A percentile compares a stretch with the other conserved stretches of the same genome.
These are phyloP conservation scores for Chrysanthemum seticuspe DNA, from an alignment of 129 eudicot genomes.

Conservation along the genomic window DNA sequence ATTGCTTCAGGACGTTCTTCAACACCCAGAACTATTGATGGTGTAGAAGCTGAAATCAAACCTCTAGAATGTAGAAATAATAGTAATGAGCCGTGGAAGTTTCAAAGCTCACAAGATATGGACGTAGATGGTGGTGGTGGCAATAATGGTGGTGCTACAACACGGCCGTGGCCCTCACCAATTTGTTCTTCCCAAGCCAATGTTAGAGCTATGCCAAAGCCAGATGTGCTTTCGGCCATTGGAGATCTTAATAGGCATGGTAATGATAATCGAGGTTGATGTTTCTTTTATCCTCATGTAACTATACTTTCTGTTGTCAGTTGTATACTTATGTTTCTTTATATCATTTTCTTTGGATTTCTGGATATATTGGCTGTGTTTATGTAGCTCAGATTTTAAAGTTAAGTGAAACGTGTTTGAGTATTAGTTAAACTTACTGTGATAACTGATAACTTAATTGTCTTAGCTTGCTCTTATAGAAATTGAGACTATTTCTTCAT, in stretches of 20 bases:
- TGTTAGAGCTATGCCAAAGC: constrained; percentile 28
- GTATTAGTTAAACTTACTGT: background rate
- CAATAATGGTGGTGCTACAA: background rate
- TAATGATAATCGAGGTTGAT: constrained; percentile 27
- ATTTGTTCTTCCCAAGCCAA: constrained; percentile 30
- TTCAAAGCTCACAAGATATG: constrained; percentile 46
- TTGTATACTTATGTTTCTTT: background rate
- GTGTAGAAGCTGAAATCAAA: constrained; percentile 48
- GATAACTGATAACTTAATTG: background rate
- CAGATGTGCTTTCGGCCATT: constrained; percentile 20
- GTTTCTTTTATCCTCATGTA: background rate
- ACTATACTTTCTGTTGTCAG: background rate
- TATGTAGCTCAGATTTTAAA: background rate
- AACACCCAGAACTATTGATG: constrained; percentile 53
- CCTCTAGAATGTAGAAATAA: constrained; percentile 42
- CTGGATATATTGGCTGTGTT: background rate
- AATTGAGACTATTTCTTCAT: too few relatives aligned
- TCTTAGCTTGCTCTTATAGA: too few relatives aligned
- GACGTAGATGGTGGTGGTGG: constrained; percentile 36
- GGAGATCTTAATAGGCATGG: constrained; percentile 38
- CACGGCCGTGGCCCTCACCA: constrained; percentile 20
- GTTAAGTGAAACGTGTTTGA: background rate
- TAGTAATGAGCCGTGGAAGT: constrained; percentile 45
- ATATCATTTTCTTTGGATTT: constrained; percentile 11
- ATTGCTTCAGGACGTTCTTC: constrained; percentile 73